These are phyloP conservation scores for Botrytis hyacinthi DNA, from an alignment of 2,329 filamentous ascomycete genomes.

Conservation along the genomic window DNA sequence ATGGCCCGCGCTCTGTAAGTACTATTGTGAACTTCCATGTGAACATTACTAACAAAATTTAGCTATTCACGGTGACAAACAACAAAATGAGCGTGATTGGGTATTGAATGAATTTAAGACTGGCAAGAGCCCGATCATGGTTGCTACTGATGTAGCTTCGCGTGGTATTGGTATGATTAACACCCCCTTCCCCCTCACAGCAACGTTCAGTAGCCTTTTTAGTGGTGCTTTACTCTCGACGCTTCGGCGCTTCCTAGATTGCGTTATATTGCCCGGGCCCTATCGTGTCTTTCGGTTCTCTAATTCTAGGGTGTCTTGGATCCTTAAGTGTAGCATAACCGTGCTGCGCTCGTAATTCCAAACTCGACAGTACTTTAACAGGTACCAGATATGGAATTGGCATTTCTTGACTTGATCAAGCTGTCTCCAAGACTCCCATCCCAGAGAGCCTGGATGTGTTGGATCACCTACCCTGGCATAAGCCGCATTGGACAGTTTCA, in stretches of 20 bases:
- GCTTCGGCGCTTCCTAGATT: constrained; percentile 83
- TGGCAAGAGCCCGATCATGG: constrained; percentile 99
- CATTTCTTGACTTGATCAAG: constrained; percentile 79
- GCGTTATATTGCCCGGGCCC: constrained; percentile 90
- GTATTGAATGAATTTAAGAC: constrained; percentile 99
- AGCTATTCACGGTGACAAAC: constrained; percentile 99
- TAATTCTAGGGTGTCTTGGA: constrained; percentile 81
- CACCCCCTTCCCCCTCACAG: constrained; percentile 49
- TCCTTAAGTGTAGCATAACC: constrained; percentile 64
- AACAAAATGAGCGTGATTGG: constrained; percentile 99
- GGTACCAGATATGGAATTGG: constrained; percentile 76
- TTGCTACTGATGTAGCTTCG: constrained; percentile 98
- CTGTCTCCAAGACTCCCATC: constrained; percentile 66
- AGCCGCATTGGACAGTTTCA: constrained; percentile 41
- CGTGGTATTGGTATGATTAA: constrained; percentile 99
- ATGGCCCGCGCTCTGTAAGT: constrained; percentile 93
- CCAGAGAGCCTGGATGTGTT: constrained; percentile 57
- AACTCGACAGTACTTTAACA: constrained; percentile 61
- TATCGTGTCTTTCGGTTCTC: constrained; percentile 80
- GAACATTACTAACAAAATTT: constrained; percentile 46
- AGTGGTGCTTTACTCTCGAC: constrained; percentile 87
- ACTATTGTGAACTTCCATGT: constrained; percentile 43
- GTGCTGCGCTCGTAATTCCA: constrained; percentile 74
- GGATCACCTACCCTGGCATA: constrained; percentile 52
- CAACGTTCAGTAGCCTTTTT: constrained; percentile 57